Evolutionary conservation across 331 rosid genomes (phyloP).

Genomic region (Saraca asoca): DNA sequence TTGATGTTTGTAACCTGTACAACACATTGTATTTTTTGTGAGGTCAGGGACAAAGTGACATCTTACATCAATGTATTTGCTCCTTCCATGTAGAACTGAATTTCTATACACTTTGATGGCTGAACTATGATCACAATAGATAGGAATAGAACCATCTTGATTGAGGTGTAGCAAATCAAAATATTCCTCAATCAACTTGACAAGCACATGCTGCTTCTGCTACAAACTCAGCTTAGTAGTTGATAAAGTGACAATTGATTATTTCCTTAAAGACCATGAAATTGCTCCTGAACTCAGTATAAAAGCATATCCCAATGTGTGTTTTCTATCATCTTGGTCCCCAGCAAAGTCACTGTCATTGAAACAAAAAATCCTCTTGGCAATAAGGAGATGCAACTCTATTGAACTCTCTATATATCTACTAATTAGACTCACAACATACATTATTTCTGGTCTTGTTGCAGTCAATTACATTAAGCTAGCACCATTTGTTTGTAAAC

Average conservation of each 20-base stretch:
- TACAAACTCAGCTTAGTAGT: not conserved
- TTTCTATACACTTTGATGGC: not conserved
- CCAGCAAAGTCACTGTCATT: not conserved
- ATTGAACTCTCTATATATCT: not conserved
- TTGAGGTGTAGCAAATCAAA: not conserved
- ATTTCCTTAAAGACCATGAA: not conserved
- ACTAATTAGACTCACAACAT: not conserved
- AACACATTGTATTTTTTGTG: too few species aligned
- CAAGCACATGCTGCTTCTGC: not conserved
- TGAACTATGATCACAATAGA: not conserved
- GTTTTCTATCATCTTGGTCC: not conserved
- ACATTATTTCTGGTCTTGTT: not conserved
- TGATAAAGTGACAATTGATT: not conserved
- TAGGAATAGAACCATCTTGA: not conserved
- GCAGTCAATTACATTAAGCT: not conserved
- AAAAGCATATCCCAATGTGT: not conserved
- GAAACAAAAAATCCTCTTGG: not conserved
- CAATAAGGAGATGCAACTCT: not conserved
- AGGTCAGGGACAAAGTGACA: not conserved
- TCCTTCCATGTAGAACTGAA: not conserved
- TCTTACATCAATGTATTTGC: not conserved
- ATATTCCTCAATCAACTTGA: not conserved
- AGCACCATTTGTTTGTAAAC: slow-evolving; percentile 2
- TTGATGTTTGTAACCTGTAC: too few species aligned
- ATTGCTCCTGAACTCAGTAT: not conserved